These are phyloP conservation scores for Arctostaphylos glauca DNA, from an alignment of 148 eudicot genomes.

Conservation along the genomic window DNA sequence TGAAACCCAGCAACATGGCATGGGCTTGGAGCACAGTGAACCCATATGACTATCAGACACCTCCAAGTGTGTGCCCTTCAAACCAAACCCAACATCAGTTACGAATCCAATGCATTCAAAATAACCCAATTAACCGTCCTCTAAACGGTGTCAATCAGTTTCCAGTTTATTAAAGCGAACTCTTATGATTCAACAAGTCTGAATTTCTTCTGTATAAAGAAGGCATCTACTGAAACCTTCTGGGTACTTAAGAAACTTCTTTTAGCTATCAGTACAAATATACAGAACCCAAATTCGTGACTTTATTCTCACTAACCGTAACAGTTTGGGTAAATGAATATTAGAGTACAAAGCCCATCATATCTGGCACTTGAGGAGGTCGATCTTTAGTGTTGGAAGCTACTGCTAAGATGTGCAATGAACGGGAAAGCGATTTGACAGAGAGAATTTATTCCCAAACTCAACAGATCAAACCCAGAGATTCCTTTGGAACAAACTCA, in stretches of 20 bases:
- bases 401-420: too few species aligned
- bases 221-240: background rate
- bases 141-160: background rate
- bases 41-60: slow-evolving; percentile 39
- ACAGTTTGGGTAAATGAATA: background rate
- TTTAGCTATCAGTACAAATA: background rate
- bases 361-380: too few species aligned
- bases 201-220: background rate
- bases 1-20: slow-evolving; percentile 53
- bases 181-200: background rate
- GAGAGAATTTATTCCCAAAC: too few species aligned
- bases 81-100: background rate
- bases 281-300: background rate
- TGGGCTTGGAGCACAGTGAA: slow-evolving; percentile 54
- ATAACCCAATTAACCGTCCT: background rate
- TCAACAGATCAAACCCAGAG: too few species aligned
- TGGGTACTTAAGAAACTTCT: background rate
- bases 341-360: too few species aligned
- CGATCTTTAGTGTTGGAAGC: too few species aligned
- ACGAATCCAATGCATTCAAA: background rate
- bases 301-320: background rate
- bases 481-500: too few species aligned
- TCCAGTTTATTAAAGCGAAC: background rate
- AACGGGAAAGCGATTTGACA: too few species aligned
- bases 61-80: background rate